Base-by-base conservation (phyloP, 768 basidiomycete genomes). In the Hericium alpestre region DNA sequence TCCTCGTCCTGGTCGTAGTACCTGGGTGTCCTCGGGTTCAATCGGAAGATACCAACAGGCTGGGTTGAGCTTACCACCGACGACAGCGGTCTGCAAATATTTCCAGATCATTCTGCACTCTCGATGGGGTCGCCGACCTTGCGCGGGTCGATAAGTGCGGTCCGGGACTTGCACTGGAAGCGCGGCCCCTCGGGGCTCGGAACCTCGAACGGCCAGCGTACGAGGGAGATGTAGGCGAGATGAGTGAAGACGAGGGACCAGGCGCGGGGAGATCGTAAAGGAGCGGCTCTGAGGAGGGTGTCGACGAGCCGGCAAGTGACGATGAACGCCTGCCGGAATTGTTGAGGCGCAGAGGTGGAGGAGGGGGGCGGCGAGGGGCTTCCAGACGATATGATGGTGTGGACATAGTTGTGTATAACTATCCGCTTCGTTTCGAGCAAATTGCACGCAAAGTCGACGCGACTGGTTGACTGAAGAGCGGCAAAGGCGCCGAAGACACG, bases 1-100 rank as follows among this genome's bases (percentile, higher is more conserved):
- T 82, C 77, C 64, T 88, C 84, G 65, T 91, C 86, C 69, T 92
- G 90, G 60, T 81, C 74, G 69, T 82, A 92, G 70, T 90, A 93
- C 90, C 90, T 92, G 63, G 38, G 53, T 25, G 60, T 53, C 54
- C 22, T 18, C 11, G 3, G 27, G 22, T 51, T 25, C 49, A n/a
- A 54, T 15, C 23, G 16, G 22, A 37, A 54, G 40, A 50, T 43
- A 20, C 22, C 48, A 38, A 37, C 25, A 22, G 20, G 38, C 18
- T 15, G 23, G 61, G 58, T 39, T 15, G 38, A 59, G 70, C 75
- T 61, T 66, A 91, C 90, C 90, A 93, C 67, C 83, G 79, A 27
- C 83, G 80, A 71, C 90, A 92, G 56, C 79, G 74, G 57, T 83
- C 83, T 16, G 86, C 86, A 65, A 92, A 93, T 54, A 77, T 76